Evolutionary conservation across 2,329 filamentous ascomycete genomes (phyloP).

Genomic region (Apiospora koreana): DNA sequence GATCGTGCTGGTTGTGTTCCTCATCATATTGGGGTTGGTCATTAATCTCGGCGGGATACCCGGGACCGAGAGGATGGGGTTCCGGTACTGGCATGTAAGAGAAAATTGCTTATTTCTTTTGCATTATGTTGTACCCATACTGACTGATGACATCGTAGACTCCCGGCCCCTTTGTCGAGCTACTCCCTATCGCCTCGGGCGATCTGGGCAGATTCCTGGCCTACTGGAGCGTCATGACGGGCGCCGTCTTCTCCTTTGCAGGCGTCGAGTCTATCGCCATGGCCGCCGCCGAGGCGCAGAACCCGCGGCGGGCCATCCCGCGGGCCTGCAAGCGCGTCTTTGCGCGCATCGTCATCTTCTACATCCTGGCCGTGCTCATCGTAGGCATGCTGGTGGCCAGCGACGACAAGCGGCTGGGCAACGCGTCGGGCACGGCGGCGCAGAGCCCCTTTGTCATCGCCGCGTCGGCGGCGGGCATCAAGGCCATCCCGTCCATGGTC

Average conservation of each 20-base stretch:
- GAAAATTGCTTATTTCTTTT: not conserved
- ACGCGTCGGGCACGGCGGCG: slow-evolving; percentile 59
- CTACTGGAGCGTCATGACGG: slow-evolving; percentile 53
- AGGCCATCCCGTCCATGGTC: slow-evolving; percentile 64
- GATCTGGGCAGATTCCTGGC: slow-evolving; percentile 63
- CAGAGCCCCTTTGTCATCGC: slow-evolving; percentile 78
- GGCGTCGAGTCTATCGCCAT: slow-evolving; percentile 78
- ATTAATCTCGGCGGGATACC: slow-evolving; percentile 63
- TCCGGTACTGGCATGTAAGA: slow-evolving; percentile 63
- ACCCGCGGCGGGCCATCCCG: slow-evolving; percentile 75
- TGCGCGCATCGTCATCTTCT: slow-evolving; percentile 81
- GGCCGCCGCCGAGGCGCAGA: slow-evolving; percentile 77
- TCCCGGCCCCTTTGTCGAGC: slow-evolving; percentile 68
- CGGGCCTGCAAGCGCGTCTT: slow-evolving; percentile 80
- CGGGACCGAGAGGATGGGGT: slow-evolving; percentile 60
- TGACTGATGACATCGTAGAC: slow-evolving; percentile 25
- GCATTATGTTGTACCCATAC: not conserved
- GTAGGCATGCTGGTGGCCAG: slow-evolving; percentile 78
- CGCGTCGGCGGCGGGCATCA: slow-evolving; percentile 64
- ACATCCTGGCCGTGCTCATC: slow-evolving; percentile 71
- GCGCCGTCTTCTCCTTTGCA: slow-evolving; percentile 75
- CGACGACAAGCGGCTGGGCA: slow-evolving; percentile 58
- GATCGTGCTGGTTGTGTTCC: slow-evolving; percentile 58
- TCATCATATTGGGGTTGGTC: slow-evolving; percentile 65
- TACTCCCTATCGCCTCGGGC: slow-evolving; percentile 52